phyloP scores from a whole-genome alignment of 1,139 yeast genomes.

The Lodderomyces orthopsilosis region DNA sequence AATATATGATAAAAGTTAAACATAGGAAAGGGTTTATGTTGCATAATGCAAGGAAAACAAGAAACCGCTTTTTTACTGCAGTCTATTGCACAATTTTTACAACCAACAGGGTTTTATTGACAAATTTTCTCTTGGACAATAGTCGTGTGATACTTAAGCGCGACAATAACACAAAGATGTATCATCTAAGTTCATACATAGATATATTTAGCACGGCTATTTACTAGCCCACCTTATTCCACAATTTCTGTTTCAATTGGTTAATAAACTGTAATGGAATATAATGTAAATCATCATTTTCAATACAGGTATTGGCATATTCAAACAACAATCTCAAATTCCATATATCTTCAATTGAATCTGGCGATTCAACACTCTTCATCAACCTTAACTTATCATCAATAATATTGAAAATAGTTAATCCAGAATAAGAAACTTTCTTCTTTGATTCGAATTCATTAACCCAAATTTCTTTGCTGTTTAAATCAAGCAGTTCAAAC shows the following conservation, averaged over 20 bases:
- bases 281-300: constrained; percentile 30
- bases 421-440: constrained; percentile 20
- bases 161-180: not conserved
- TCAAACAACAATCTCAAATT: constrained; percentile 63
- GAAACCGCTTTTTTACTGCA: too few relatives aligned
- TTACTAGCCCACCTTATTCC: constrained; percentile 20
- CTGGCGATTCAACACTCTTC: constrained; percentile 44
- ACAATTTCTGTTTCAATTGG: constrained; percentile 43
- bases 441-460: constrained; percentile 24
- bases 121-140: too few relatives aligned
- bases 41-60: too few relatives aligned
- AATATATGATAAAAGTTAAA: too few relatives aligned
- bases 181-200: too few relatives aligned
- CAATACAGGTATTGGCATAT: constrained; percentile 48
- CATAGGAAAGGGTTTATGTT: too few relatives aligned
- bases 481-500: constrained; percentile 24
- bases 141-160: constrained; percentile 1
- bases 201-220: too few relatives aligned
- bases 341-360: constrained; percentile 58
- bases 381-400: constrained; percentile 57
- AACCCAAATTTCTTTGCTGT: constrained; percentile 29
- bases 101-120: too few relatives aligned
- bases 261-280: constrained; percentile 52
- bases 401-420: constrained; percentile 45
- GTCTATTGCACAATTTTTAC: too few relatives aligned